phyloP scores from a whole-genome alignment of 2,329 filamentous ascomycete species.

The Aspergillus phoenicis region DNA sequence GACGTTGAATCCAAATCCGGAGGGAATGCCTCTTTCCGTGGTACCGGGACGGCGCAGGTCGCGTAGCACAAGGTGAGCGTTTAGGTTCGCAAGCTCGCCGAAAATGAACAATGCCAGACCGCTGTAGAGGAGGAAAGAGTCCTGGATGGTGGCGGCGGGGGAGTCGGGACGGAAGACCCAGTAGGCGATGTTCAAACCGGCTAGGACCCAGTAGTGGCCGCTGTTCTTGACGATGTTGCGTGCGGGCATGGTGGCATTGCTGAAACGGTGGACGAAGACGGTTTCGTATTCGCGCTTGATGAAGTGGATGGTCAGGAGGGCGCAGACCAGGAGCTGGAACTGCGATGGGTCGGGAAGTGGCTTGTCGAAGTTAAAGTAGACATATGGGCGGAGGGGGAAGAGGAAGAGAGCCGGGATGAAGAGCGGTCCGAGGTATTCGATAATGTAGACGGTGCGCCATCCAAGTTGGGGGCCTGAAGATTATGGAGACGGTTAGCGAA shows the following conservation, averaged over 20 bases:
- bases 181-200: constrained; percentile 78
- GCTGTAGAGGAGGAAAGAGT: constrained; percentile 61
- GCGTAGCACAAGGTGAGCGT: constrained; percentile 77
- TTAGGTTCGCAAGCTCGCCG: constrained; percentile 78
- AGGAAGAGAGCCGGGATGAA: constrained; percentile 78
- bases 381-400: constrained; percentile 69
- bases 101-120: constrained; percentile 74
- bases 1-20: constrained; percentile 77
- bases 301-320: constrained; percentile 80
- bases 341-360: constrained; percentile 58
- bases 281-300: constrained; percentile 95
- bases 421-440: constrained; percentile 92
- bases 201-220: constrained; percentile 87
- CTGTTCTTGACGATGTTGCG: constrained; percentile 94
- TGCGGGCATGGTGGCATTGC: constrained; percentile 88
- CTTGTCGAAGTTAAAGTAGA: constrained; percentile 61
- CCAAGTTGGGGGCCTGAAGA: constrained; percentile 76
- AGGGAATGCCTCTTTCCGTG: constrained; percentile 84
- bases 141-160: constrained; percentile 59
- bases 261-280: constrained; percentile 92
- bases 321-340: constrained; percentile 72
- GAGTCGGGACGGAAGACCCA: constrained; percentile 81
- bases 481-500: neutral
- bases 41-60: constrained; percentile 75
- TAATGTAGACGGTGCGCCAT: constrained; percentile 91